Base-by-base conservation (phyloP, 495 filamentous ascomycete genomes). In the Choiromyces venosus region DNA sequence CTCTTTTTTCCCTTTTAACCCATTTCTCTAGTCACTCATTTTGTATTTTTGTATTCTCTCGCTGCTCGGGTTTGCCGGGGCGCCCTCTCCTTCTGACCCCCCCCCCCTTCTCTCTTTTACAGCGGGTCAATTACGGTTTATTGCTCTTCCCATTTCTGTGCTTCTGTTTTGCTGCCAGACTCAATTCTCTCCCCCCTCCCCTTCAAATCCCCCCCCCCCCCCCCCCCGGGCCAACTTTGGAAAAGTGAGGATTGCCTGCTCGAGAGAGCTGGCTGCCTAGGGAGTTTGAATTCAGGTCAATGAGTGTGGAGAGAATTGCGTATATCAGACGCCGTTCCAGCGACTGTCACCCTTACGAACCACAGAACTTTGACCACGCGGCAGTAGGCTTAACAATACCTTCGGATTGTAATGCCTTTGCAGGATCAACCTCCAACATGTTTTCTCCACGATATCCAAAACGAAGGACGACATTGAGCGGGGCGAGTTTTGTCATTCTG, bases 241-340 rank as follows among this genome's bases (percentile, higher is more conserved):
- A 76, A n/a, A 69, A 69, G 74, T 69, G 69, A 77, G 74, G 69
- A 77, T 77, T 76, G 75, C 75, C 75, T 70, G 75, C 75, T 70
- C 74, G 74, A 46, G 70, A 77, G 75, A 72, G 74, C 75, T 67
- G 75, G 74, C 74, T 56, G 40, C 66, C 72, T 40, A 66, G 74
- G 74, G 70, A 77, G 42, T 64, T 69, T 70, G 70, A 68, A 68
- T 42, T 73, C 67, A 29, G 74, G 75, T 77, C 75, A 70, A 77
- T 77, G 75, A 77, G 66, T 73, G 69, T 74, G 71, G 65, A 67
- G 74, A 77, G 69, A 76, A 44, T 77, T 76, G 75, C 67, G 35
- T 74, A 37, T 38, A 61, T 69, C 68, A 69, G 75, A 69, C 74
- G 44, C 35, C 56, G 75, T 76, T 72, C 75, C 56, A 56, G 67